phyloP scores from a whole-genome alignment of 2,329 filamentous ascomycete species.

The Apiospora phragmitis region DNA sequence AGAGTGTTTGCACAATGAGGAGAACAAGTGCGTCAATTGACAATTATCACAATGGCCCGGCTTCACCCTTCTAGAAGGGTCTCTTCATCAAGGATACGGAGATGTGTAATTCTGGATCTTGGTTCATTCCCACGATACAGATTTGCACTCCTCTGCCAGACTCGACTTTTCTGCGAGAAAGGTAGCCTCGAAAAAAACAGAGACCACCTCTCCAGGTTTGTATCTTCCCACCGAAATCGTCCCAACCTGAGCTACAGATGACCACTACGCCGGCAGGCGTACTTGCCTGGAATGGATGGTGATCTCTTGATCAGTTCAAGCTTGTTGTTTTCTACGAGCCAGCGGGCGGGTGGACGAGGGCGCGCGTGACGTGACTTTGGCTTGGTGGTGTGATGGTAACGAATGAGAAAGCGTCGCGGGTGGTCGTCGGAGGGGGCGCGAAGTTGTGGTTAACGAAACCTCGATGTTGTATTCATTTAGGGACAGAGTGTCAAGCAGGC shows the following conservation, averaged over 20 bases:
- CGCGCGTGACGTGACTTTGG: slow-evolving; percentile 2
- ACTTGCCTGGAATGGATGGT: slow-evolving; percentile 10
- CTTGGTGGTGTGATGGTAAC: slow-evolving; percentile 3
- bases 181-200: not conserved
- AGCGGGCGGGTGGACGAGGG: slow-evolving; percentile 2
- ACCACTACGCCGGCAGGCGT: slow-evolving; percentile 15
- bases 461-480: not conserved
- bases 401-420: not conserved
- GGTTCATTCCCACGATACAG: slow-evolving; percentile 13
- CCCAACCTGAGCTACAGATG: slow-evolving; percentile 8
- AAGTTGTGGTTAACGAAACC: not conserved
- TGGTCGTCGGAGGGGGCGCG: not conserved
- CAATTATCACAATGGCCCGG: slow-evolving; percentile 16
- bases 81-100: slow-evolving; percentile 18
- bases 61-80: slow-evolving; percentile 11
- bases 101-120: slow-evolving; percentile 16
- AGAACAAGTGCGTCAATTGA: slow-evolving; percentile 16
- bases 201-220: not conserved
- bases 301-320: not conserved
- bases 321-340: not conserved
- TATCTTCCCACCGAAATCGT: slow-evolving; percentile 4
- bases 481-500: not conserved
- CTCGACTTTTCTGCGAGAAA: slow-evolving; percentile 4
- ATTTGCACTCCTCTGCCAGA: slow-evolving; percentile 9
- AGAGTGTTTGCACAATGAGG: slow-evolving; percentile 15